Conservation (phyloP, 1,139 yeast species). For the Starmera stellimalicola region DNA sequence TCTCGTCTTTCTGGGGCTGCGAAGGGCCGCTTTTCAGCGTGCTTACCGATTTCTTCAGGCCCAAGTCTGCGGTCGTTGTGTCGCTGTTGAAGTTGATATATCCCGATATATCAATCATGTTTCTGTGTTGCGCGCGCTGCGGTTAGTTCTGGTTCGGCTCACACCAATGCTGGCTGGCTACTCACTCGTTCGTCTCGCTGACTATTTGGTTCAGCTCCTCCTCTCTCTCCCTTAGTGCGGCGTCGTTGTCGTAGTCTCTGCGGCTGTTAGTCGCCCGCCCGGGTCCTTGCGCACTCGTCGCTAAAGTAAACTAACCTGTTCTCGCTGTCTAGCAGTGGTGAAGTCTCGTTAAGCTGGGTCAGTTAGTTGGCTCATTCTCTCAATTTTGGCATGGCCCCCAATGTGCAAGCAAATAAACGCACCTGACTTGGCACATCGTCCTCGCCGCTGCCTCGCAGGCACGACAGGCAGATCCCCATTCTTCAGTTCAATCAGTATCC, state of each 20-base stretch:
- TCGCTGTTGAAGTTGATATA: conserved; percentile 19
- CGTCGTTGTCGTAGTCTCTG: conserved; percentile 21
- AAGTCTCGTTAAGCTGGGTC: conserved; percentile 22
- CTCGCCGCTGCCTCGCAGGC: conserved; percentile 28
- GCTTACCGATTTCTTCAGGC: conserved; percentile 5
- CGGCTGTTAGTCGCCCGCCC: too few species aligned
- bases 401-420: background rate
- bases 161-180: conserved; percentile 8
- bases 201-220: conserved; percentile 28
- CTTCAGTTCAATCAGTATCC: background rate
- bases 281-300: too few species aligned
- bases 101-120: conserved; percentile 5
- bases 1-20: conserved; percentile 17
- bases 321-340: conserved; percentile 18
- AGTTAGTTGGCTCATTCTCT: conserved; percentile 14
- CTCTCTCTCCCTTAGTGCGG: conserved; percentile 23
- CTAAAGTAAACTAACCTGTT: too few species aligned
- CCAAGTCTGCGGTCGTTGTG: conserved; percentile 16
- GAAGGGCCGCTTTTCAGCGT: conserved; percentile 12
- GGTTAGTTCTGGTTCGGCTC: too few species aligned
- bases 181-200: conserved; percentile 27
- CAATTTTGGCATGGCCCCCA: background rate
- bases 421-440: conserved; percentile 24
- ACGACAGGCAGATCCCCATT: conserved; percentile 47
- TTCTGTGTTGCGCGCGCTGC: too few species aligned